Evolutionary conservation across 1,284 basidiomycete genomes (phyloP), one percentile per base, ranked within the genome.

Genomic region (Austroboletus novae-zelandiae): DNA sequence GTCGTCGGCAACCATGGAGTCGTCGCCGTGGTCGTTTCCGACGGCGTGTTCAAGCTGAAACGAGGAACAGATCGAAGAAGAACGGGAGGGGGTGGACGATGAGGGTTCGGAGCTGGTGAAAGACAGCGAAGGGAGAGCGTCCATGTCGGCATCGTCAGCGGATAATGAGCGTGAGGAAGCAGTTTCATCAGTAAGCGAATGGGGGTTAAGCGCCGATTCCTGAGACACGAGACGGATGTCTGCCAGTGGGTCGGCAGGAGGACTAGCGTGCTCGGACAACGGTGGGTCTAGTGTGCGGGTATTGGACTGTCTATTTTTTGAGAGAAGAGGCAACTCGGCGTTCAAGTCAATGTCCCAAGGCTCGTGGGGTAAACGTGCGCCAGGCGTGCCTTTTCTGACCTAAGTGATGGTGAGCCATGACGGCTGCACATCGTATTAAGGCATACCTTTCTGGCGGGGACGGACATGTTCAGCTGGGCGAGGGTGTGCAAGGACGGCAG

Each of bases 401-500:
- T 84, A 43, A 23, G 42, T 31, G 10, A 30, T 43, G 27, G 31
- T 32, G 56, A 44, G 15, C 30, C 47, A 48, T 15, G 27, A 23
- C 15, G 39, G 25, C 41, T 52, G 9, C 23, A 43, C 47, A 3
- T 35, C 18, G n/a, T 11, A 10, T 29, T 25, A 37, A 47, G 23
- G 62, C 71, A 48, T 57, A 83, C 85, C 78, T 83, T 86, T 56
- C 74, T 78, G 0, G 25, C 41, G 7, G 77, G 72, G 20, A 78
- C 57, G 9, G 75, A 71, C 17, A 82, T 63, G 57, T 80, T 78
- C 70, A 79, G 78, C 45, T 75, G 72, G 7, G 83, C 74, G 20
- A 88, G 76, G 1, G 77, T 75, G 58, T 78, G 67, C 18, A 88
- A 65, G 0, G 84, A 83, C 1, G 85, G 86, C n/a, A 88, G 61